Evolutionary conservation across 176 grass and related monocot genomes (phyloP), one percentile per base, ranked within the genome.

Genomic region (Paspalum notatum): DNA sequence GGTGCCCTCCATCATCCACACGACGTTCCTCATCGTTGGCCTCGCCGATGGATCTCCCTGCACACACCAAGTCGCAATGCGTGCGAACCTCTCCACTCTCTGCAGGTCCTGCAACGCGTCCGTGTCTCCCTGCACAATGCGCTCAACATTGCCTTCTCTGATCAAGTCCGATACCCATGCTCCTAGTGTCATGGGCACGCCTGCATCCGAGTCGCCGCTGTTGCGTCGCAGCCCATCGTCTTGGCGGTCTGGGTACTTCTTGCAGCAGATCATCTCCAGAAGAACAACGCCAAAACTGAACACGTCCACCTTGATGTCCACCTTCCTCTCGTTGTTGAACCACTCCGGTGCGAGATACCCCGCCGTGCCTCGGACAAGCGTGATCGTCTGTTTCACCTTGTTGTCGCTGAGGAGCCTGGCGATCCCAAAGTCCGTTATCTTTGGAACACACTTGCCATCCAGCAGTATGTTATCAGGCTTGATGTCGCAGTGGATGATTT

Each of bases 231-330:
- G 42, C 7, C 42, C 42, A 8, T 43, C 42, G 42, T 5, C 42
- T 5, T 43, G 42, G 42, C 8, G 42, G 42, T 32, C 32, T 43
- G 42, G 42, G 4, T 43, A 43, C 42, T 43, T 64, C 32, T 7
- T 64, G 64, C 64, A 67, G 17, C 64, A 67, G 39, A 67, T 67
- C 64, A 68, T 68, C 66, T 72, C 18, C 7, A 58, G 45, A 20
- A 73, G 57, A 44, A 63, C 21, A 5, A 68, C n/a, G 0, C 66
- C 66, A 4, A 68, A 68, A 20, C 66, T 68, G 41, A 12, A 68
- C 41, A 68, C 66, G 20, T 46, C 66, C 4, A 32, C 32, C 32
- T 32, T 32, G 32, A 32, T 32, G 32, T 32, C 32, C 32, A 32
- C 32, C 32, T 32, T 32, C 32, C 32, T 32, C 32, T 32, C 32